These are phyloP conservation scores for Gracilaria gracilis DNA, from an alignment of 23 red algal species.

Conservation along the genomic window DNA sequence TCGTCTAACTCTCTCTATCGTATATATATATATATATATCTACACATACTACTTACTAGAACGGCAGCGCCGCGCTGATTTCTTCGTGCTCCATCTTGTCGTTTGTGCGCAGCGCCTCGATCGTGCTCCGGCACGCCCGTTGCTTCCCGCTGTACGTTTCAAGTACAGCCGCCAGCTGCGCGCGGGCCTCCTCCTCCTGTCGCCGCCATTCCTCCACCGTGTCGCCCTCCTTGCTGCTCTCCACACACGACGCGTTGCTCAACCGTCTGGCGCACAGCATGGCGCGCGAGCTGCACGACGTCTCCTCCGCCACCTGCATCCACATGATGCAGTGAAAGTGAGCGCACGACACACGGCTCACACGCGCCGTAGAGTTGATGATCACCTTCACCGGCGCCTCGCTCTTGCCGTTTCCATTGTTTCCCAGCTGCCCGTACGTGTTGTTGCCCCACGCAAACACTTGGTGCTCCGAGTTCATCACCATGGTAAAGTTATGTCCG, in stretches of 20 bases:
- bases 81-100: conserved; percentile 26
- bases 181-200: conserved; percentile 50
- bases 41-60: too few relatives aligned
- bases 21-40: too few relatives aligned
- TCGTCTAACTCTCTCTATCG: too few relatives aligned
- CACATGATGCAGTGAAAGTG: conserved; percentile 93
- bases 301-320: conserved; percentile 53
- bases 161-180: conserved; percentile 39
- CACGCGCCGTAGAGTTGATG: conserved; percentile 46
- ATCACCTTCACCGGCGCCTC: conserved; percentile 68
- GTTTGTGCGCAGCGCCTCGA: conserved; percentile 25
- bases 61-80: conserved; percentile 23
- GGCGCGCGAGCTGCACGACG: conserved; percentile 15
- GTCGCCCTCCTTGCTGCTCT: conserved; percentile 12
- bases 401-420: conserved; percentile 75
- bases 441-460: conserved; percentile 94
- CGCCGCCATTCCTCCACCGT: conserved; percentile 14
- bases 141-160: conserved; percentile 33
- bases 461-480: conserved; percentile 68
- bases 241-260: conserved; percentile 5
- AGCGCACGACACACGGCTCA: conserved; percentile 71
- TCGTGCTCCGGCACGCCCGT: conserved; percentile 18
- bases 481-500: conserved; percentile 95
- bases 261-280: conserved; percentile 15
- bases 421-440: conserved; percentile 94